Percentiles rank a stretch among this genome's conserved stretches.
These are phyloP conservation scores for Zygosaccharomyces pseudorouxii DNA, from an alignment of 805 yeast species.

Conservation along the genomic window DNA sequence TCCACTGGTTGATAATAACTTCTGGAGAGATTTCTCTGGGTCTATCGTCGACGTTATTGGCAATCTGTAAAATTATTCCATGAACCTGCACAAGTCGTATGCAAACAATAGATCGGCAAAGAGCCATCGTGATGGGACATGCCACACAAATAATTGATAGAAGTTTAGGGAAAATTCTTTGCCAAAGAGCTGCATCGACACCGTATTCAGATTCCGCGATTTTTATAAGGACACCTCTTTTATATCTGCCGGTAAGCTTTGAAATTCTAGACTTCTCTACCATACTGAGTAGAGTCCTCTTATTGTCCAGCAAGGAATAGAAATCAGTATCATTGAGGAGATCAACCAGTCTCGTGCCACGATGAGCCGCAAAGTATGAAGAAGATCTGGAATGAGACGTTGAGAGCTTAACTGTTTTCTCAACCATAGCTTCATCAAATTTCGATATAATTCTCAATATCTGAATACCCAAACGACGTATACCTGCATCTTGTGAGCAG, in stretches of 20 bases:
- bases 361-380: constrained; percentile 66
- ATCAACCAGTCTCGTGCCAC: constrained; percentile 72
- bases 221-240: constrained; percentile 63
- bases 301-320: constrained; percentile 52
- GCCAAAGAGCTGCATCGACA: constrained; percentile 95
- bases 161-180: constrained; percentile 74
- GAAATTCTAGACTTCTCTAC: constrained; percentile 74
- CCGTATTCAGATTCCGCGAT: constrained; percentile 91
- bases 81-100: constrained; percentile 81
- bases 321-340: constrained; percentile 69
- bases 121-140: constrained; percentile 91
- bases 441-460: constrained; percentile 75
- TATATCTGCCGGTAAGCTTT: constrained; percentile 52
- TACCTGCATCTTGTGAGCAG: constrained; percentile 76
- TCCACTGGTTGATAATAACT: constrained; percentile 78
- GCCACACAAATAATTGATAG: constrained; percentile 65
- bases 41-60: constrained; percentile 40
- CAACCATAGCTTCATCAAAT: constrained; percentile 78
- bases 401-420: constrained; percentile 35
- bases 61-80: constrained; percentile 56
- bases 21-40: constrained; percentile 53
- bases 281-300: constrained; percentile 49
- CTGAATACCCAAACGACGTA: constrained; percentile 70
- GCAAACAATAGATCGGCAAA: constrained; percentile 88
- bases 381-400: constrained; percentile 49